Base-by-base conservation (phyloP, 2,329 filamentous ascomycete genomes). In the Trichoderma sp. region DNA sequence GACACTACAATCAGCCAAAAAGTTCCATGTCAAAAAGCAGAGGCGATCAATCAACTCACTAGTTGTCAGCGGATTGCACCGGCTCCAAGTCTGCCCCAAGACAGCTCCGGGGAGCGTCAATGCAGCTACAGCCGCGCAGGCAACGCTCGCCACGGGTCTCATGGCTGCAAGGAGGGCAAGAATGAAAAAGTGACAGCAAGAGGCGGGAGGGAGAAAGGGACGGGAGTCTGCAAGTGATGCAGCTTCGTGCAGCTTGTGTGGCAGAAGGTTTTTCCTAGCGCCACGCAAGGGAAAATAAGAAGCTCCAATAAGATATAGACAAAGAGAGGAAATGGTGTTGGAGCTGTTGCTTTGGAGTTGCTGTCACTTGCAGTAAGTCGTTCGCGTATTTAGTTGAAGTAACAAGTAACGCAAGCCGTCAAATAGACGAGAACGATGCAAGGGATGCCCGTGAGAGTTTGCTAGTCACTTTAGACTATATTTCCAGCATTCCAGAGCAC, bases 61-160 rank as follows among this genome's bases (percentile, higher is more conserved):
- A 70, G 78, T 76, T 26, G 78, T 74, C 57, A 83, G 73, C 24
- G 82, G 82, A 68, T 84, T 84, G 75, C 82, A 84, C 72, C 73
- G 76, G 69, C 81, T 83, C 76, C 78, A 84, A 71, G 82, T 84
- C 72, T 84, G 82, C 6, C 82, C 82, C 34, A 77, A 76, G 30
- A 72, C 79, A 28, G 76, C 71, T 28, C 73, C 72, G 30, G 76
- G 63, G 47, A 80, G 71, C 53, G 39, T 58, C 61, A 71, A 47
- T 24, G 68, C 67, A 66, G 61, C 56, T 14, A 56, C n/a, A 56
- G 71, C 71, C 51, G 62, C 68, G 18, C 28, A 43, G 30, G 72
- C 69, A 26, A 71, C 18, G 67, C 63, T 67, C 62, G 57, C 70
- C 53, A 32, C 36, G 3, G 32, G 72, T 71, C 69, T 68, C 72